phyloP scores from a whole-genome alignment of 2,329 filamentous ascomycete genomes.

The Hypoxylon rubiginosum region DNA sequence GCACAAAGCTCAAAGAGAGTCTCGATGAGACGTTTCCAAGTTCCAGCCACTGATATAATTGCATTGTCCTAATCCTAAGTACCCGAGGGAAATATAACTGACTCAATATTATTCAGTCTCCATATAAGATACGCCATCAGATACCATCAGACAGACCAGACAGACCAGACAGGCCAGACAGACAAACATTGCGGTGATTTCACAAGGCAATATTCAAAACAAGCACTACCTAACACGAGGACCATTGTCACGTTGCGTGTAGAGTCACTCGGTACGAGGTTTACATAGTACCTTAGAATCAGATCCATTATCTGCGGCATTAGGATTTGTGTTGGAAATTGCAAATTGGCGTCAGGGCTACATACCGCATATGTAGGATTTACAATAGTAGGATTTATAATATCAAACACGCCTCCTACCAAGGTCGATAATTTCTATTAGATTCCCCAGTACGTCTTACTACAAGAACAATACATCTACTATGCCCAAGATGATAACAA shows the following conservation, averaged over 20 bases:
- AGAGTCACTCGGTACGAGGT: not conserved
- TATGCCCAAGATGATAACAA: not conserved
- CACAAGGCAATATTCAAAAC: not conserved
- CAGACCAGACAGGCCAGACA: not conserved
- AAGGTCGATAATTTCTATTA: not conserved
- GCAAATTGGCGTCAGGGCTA: conserved; percentile 26
- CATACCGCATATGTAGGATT: conserved; percentile 6
- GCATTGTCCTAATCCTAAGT: not conserved
- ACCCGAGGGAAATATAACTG: not conserved
- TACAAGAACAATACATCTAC: too few relatives aligned
- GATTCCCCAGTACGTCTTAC: not conserved
- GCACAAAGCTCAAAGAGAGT: not conserved
- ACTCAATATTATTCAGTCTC: not conserved
- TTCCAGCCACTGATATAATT: conserved; percentile 2
- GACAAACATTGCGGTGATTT: too few relatives aligned
- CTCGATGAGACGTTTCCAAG: not conserved
- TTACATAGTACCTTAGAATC: conserved; percentile 9
- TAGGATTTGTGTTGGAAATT: conserved; percentile 25
- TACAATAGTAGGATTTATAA: conserved; percentile 18
- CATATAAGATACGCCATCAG: not conserved
- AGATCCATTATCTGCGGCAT: conserved; percentile 3
- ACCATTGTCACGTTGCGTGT: not conserved
- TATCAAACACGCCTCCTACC: conserved; percentile 5
- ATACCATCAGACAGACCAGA: not conserved
- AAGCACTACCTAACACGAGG: not conserved